Conservation (phyloP, 1,284 basidiomycete species). For the Trametes hirsuta region DNA sequence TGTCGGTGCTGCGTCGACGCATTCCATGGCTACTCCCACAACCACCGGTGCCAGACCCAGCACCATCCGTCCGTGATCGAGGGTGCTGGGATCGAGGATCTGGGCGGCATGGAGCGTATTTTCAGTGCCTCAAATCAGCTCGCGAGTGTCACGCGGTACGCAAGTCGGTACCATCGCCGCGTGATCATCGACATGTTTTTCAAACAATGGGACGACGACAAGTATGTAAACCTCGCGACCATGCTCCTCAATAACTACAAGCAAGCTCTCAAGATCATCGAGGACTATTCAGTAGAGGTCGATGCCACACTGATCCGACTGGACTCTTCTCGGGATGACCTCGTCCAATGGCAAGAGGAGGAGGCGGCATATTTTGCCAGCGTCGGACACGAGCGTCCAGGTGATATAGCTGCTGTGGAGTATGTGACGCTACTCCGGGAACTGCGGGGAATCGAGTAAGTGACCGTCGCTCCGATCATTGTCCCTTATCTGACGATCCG, state of each 20-base stretch:
- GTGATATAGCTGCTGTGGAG: not conserved
- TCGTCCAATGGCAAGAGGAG: not conserved
- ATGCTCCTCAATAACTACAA: constrained; percentile 33
- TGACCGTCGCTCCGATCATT: not conserved
- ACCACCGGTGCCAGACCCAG: constrained; percentile 32
- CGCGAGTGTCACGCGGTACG: constrained; percentile 31
- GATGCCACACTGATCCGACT: constrained; percentile 2
- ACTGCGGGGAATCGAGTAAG: not conserved
- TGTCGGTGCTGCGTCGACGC: constrained; percentile 23
- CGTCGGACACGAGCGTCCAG: not conserved
- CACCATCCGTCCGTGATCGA: constrained; percentile 31
- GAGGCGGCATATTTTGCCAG: not conserved
- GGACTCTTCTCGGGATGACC: not conserved
- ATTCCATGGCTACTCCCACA: constrained; percentile 40
- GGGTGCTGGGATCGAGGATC: constrained; percentile 36
- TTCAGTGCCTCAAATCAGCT: constrained; percentile 36
- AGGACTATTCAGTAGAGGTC: constrained; percentile 6
- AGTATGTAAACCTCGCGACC: constrained; percentile 26
- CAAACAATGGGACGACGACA: constrained; percentile 35
- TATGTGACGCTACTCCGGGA: constrained; percentile 1
- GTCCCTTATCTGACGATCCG: not conserved
- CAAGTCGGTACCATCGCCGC: constrained; percentile 30
- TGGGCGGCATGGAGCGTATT: constrained; percentile 35
- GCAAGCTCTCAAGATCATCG: constrained; percentile 31
- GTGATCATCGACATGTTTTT: constrained; percentile 33